Percentiles rank a stretch among this genome's conserved stretches.
phyloP scores from a whole-genome alignment of 345 rosid species.

The Euphorbia lathyris region DNA sequence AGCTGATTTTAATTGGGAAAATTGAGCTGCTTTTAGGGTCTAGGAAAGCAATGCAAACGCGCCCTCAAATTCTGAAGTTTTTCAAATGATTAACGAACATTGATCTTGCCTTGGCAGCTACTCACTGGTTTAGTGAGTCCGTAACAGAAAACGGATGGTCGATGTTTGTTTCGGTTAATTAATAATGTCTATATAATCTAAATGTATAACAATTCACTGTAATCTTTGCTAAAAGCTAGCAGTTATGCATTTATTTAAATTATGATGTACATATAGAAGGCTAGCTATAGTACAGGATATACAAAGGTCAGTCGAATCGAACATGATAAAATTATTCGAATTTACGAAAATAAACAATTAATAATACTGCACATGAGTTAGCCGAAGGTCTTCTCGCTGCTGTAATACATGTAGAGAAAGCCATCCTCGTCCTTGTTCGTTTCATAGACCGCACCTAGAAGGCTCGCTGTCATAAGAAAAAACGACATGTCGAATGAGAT shows the following conservation, averaged over 20 bases:
- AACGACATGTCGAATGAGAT: too few species aligned
- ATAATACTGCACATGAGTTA: neutral
- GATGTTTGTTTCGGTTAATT: neutral
- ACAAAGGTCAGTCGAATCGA: neutral
- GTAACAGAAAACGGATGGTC: neutral
- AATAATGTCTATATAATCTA: too few species aligned
- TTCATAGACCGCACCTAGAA: slow-evolving; percentile 22
- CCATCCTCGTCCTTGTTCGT: slow-evolving; percentile 29
- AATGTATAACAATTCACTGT: too few species aligned
- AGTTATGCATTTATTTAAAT: too few species aligned
- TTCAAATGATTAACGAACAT: neutral
- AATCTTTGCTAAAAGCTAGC: neutral
- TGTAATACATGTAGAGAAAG: slow-evolving; percentile 28
- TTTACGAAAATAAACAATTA: too few species aligned
- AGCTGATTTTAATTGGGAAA: too few species aligned
- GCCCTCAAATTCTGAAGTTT: too few species aligned
- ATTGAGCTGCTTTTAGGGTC: too few species aligned
- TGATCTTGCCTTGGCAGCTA: neutral
- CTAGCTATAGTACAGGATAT: too few species aligned
- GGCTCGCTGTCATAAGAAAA: slow-evolving; percentile 11
- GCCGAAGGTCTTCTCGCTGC: slow-evolving; percentile 33
- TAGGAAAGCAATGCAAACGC: too few species aligned
- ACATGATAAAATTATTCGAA: neutral
- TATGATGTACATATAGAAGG: too few species aligned
- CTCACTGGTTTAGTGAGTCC: too few species aligned